Base-by-base conservation (phyloP, 805 yeast genomes). In the Spathaspora arborariae region DNA sequence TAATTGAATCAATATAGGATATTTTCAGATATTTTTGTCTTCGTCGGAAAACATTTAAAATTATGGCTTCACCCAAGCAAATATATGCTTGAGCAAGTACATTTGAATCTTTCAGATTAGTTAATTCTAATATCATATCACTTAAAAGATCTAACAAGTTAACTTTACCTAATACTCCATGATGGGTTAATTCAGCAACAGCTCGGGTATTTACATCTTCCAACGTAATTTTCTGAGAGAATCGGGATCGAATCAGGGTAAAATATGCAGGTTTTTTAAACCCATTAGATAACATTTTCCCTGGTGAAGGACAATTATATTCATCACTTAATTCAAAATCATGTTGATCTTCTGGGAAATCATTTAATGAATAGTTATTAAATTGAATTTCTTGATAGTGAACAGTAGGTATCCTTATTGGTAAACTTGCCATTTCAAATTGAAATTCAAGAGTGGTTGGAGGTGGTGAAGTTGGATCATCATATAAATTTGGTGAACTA, bases 331-430 rank as follows among this genome's bases (percentile, higher is more conserved):
- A 10, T 30, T 51, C 52, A 18, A 48, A 50, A 3, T 13, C 35
- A 30, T 30, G 3, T 13, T 22, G 26, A 22, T 58, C 64, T 21
- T 49, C 46, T 6, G 45, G 47, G 42, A 62, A 59, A 46, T 60
- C 63, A 27, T 51, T 20, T 1, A 51, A 45, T 2, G 54, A 48
- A 13, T 52, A 27, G 20, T 56, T 48, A 38, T 55, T 52, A 40
- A 58, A 63, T 39, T 61, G 63, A 9, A 63, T 37, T 2, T 59
- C 50, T 3, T 57, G 56, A 45, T 61, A 61, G 7, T 49, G 20
- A n/a, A 55, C 51, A 1, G 48, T 11, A 1, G 65, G 64, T 16
- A 60, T 54, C 19, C 45, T 48, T 9, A 58, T 36, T 4, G 63
- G 63, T 37, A 60, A 41, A 19, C 53, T 37, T n/a, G 43, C 44